Evolutionary conservation across 805 yeast species (phyloP), one percentile per base, ranked within the genome.

Genomic region (Monosporozyma aquatica): DNA sequence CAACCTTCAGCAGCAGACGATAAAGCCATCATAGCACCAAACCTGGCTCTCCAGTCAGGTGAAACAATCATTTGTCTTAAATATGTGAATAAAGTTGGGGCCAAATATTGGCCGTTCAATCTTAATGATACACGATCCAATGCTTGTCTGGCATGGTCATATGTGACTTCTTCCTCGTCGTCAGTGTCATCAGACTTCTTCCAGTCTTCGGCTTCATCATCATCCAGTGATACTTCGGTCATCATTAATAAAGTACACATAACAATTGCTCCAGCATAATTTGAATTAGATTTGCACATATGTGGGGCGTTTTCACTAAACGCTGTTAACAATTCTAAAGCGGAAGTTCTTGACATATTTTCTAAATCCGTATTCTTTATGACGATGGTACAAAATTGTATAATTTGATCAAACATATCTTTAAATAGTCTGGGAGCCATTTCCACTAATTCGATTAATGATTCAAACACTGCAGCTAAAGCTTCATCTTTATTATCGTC

Each of bases 1-100:
- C 97, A 90, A 40, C 98, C 98, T 68, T 92, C 98, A 30, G 97
- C 97, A 18, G 95, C 95, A 5, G 95, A 80, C 0, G 97, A 87
- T 22, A 92, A 68, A 0, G 97, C 97, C 97, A 92, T 92, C 43
- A 92, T 67, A 2, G 97, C 95, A 20, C 95, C 98, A 61, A 89
- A 95, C 48, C 96, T 81, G 61, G 87, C 95, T 61, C 95, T 80
- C 98, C 98, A 92, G 47, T 77, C 75, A 25, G 68, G 59, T 1
- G 95, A 80, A 43, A 68, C 68, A 17, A 86, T 64, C 95, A 92
- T 85, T 44, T 75, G 77, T 15, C 96, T 95, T 45, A 92, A 70
- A 59, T 76, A 82, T 58, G 82, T 84, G 68, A 92, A 92, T 43
- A 92, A 69, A 14, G 95, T 94, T 15, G 80, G 82, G 10, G 95